Evolutionary conservation across 139 green algal species (phyloP).

Genomic region (Chlorella ohadii): DNA sequence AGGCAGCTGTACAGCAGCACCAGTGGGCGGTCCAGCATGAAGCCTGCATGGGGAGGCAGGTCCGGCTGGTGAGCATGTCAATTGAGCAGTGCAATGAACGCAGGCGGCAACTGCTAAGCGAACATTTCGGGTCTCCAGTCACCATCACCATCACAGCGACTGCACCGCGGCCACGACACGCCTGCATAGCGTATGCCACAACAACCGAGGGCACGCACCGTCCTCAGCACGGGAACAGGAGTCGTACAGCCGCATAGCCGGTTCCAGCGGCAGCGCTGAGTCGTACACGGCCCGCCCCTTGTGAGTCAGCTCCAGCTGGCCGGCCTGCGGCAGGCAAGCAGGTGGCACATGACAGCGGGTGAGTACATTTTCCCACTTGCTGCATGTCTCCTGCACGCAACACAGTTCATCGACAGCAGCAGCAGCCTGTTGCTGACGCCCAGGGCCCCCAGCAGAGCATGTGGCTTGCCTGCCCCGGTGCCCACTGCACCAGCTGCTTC

Average conservation of each 20-base stretch:
- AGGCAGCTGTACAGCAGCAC: slow-evolving; percentile 47
- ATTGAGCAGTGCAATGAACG: background rate
- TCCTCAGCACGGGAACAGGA: background rate
- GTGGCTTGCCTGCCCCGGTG: background rate
- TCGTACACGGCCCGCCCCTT: slow-evolving; percentile 67
- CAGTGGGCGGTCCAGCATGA: slow-evolving; percentile 44
- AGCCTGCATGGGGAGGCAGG: slow-evolving; percentile 11
- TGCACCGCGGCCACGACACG: too few species aligned
- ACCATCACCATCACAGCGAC: too few species aligned
- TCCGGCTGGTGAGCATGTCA: too few species aligned
- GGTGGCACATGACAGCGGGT: background rate
- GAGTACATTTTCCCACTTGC: too few species aligned
- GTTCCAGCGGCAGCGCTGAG: slow-evolving; percentile 47
- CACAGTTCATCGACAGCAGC: too few species aligned
- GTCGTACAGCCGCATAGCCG: slow-evolving; percentile 56
- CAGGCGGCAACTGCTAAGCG: too few species aligned
- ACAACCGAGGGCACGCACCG: background rate
- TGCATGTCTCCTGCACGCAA: too few species aligned
- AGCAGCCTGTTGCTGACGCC: too few species aligned
- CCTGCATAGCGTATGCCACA: too few species aligned
- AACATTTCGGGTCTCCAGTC: too few species aligned
- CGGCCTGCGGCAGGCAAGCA: background rate
- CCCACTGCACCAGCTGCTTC: slow-evolving; percentile 18
- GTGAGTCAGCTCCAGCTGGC: slow-evolving; percentile 37
- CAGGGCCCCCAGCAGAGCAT: background rate